Conservation (phyloP, 2,329 filamentous ascomycete genomes). For the Pseudogymnoascus sp. region DNA sequence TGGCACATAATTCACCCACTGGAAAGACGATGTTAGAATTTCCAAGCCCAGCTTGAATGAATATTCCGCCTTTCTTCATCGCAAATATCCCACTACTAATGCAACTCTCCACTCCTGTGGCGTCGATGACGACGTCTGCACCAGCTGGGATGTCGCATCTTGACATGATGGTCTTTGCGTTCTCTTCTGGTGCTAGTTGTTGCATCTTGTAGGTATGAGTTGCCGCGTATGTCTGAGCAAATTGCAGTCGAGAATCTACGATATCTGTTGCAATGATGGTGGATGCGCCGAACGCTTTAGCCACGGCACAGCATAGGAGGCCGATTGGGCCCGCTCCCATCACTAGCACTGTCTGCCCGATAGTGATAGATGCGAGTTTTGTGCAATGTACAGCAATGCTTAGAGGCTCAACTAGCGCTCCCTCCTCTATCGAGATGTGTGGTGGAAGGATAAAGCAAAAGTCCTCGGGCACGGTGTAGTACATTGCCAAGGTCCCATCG, state of each 20-base stretch:
- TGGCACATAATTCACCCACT: slow-evolving; percentile 22
- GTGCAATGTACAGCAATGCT: slow-evolving; percentile 38
- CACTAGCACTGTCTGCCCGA: slow-evolving; percentile 35
- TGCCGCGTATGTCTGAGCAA: slow-evolving; percentile 37
- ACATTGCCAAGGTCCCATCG: slow-evolving; percentile 32
- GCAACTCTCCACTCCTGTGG: slow-evolving; percentile 37
- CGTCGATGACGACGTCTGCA: slow-evolving; percentile 41
- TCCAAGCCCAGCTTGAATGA: slow-evolving; percentile 39
- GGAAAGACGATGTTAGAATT: slow-evolving; percentile 17
- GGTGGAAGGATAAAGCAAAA: slow-evolving; percentile 32
- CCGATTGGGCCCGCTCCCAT: slow-evolving; percentile 44
- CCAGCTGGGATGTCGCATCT: slow-evolving; percentile 35
- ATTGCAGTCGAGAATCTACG: slow-evolving; percentile 31
- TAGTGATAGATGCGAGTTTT: slow-evolving; percentile 21
- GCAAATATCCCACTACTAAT: slow-evolving; percentile 40
- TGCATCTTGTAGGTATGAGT: slow-evolving; percentile 35
- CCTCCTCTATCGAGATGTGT: slow-evolving; percentile 24
- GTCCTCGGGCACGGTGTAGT: slow-evolving; percentile 30
- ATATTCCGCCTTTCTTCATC: slow-evolving; percentile 38
- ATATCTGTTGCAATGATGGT: slow-evolving; percentile 41
- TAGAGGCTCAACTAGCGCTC: slow-evolving; percentile 37
- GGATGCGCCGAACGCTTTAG: slow-evolving; percentile 36
- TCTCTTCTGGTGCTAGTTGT: slow-evolving; percentile 24
- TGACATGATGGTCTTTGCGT: slow-evolving; percentile 32
- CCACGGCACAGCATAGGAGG: slow-evolving; percentile 36